Conservation (phyloP, 176 grass and related monocot species). For the Secale cereale region DNA sequence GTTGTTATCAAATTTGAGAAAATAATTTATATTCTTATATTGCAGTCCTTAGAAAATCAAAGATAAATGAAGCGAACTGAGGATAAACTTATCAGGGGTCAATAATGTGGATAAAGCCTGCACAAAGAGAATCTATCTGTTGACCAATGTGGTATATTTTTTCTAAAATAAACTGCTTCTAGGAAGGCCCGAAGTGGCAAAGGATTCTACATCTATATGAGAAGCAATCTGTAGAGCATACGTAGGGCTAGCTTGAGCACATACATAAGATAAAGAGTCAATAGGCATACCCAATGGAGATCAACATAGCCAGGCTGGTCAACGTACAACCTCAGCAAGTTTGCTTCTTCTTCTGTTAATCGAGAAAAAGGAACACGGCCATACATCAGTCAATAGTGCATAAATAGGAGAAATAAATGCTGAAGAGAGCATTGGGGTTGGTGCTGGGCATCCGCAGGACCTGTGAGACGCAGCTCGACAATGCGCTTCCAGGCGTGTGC, state of each 20-base stretch:
- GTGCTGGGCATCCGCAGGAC: slow-evolving; percentile 18
- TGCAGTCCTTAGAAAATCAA: background rate
- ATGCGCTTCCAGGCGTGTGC: slow-evolving; percentile 86
- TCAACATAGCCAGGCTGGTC: slow-evolving; percentile 90
- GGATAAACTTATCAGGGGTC: background rate
- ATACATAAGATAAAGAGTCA: background rate
- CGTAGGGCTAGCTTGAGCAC: background rate
- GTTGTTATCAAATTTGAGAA: background rate
- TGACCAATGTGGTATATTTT: background rate
- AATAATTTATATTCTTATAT: background rate
- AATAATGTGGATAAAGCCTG: background rate
- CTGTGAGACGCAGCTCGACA: slow-evolving; percentile 76
- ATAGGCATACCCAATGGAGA: slow-evolving; percentile 88
- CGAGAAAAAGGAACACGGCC: background rate
- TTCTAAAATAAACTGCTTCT: background rate
- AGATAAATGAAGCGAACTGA: background rate
- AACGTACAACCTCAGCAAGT: slow-evolving; percentile 62
- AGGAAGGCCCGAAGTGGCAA: background rate
- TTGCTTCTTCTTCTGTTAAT: slow-evolving; percentile 84
- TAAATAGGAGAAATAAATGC: background rate
- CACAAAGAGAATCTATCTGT: background rate
- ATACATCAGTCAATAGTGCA: background rate
- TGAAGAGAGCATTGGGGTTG: background rate
- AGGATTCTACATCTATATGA: background rate
- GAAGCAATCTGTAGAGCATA: background rate